These are phyloP conservation scores for Backusella morwellensis DNA, from an alignment of 192 early-diverging fungal species.

Conservation along the genomic window DNA sequence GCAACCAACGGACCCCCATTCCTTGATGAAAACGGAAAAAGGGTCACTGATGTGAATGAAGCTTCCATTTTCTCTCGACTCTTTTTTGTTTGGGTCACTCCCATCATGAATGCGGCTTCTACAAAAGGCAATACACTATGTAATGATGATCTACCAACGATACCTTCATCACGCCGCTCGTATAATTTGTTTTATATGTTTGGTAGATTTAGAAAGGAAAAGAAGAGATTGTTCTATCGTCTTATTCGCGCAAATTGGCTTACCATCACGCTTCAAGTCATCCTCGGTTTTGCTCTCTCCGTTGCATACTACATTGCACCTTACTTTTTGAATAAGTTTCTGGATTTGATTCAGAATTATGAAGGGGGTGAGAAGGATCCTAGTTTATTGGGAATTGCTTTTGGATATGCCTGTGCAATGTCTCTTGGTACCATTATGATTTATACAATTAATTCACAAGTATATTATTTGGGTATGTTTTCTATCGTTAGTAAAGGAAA, in stretches of 20 bases:
- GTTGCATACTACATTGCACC: conserved; percentile 5
- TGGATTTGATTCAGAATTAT: conserved; percentile 20
- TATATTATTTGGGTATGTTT: not conserved
- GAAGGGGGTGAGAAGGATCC: not conserved
- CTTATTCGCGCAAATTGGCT: not conserved
- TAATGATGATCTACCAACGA: conserved; percentile 33
- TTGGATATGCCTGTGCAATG: conserved; percentile 48
- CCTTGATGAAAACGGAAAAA: not conserved
- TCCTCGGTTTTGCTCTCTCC: not conserved
- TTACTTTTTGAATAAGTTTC: conserved; percentile 29
- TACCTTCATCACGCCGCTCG: conserved; percentile 25
- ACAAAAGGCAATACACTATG: conserved; percentile 29
- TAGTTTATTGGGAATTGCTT: conserved; percentile 52
- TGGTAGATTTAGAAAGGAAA: conserved; percentile 11
- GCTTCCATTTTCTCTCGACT: conserved; percentile 31
- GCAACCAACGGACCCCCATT: not conserved
- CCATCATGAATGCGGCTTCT: conserved; percentile 25
- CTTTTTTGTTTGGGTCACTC: conserved; percentile 37
- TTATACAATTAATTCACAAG: not conserved
- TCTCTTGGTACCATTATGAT: conserved; percentile 22
- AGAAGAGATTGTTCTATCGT: not conserved
- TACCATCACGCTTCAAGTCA: not conserved
- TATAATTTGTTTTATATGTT: conserved; percentile 33
- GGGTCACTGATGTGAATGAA: not conserved
- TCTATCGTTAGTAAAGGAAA: conserved; percentile 28